These are phyloP conservation scores for Yamagishiella unicocca DNA, from an alignment of 139 green algal species.

Conservation along the genomic window DNA sequence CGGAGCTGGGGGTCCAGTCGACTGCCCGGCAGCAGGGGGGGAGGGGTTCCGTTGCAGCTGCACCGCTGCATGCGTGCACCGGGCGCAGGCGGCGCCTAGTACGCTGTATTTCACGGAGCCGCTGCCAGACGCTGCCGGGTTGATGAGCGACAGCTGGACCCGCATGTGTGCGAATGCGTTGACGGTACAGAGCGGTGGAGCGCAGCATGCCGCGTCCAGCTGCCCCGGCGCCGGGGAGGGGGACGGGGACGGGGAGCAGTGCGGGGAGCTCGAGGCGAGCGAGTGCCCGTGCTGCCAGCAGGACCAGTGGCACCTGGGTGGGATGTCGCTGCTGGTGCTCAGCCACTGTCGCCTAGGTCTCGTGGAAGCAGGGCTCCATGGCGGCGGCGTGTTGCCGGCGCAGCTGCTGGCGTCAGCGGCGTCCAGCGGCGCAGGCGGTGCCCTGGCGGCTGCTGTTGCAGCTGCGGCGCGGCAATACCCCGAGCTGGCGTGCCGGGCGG, in stretches of 20 bases:
- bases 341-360: neutral
- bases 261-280: neutral
- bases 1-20: neutral
- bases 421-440: neutral
- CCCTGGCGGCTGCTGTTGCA: neutral
- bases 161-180: neutral
- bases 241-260: neutral
- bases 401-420: neutral
- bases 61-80: neutral
- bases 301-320: constrained; percentile 26
- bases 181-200: neutral
- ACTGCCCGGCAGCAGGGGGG: neutral
- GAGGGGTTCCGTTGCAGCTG: neutral
- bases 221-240: neutral
- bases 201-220: neutral
- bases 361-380: neutral
- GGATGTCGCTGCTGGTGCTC: neutral
- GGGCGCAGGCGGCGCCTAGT: neutral
- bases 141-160: neutral
- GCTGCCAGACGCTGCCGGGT: neutral
- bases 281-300: constrained; percentile 35
- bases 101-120: constrained; percentile 35
- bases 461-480: neutral
- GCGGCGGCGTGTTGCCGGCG: neutral
- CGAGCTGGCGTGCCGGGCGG: constrained; percentile 1